Evolutionary conservation across 345 rosid species (phyloP), one percentile per base, ranked within the genome.

Genomic region (Trapa incisa): DNA sequence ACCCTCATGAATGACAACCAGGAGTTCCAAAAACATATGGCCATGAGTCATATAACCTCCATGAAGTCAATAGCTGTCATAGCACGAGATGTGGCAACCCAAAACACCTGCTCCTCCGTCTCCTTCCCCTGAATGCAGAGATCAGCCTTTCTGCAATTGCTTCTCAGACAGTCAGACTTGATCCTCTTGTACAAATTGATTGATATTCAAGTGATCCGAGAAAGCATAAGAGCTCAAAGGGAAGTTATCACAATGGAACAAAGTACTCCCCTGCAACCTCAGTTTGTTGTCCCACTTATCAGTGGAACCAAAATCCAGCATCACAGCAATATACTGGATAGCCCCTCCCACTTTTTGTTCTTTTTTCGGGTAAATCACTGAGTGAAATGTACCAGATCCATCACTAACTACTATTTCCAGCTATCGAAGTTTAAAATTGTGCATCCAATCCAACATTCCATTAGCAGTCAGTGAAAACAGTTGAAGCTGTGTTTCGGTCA

Each of bases 401-500:
- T 65, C 67, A 65, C 67, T 17, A 65, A 29, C 67, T 13, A 35
- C 37, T 58, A 58, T 38, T 45, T 45, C 37, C 6, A 33, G 37
- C 37, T 58, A 15, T 32, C 32, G 37, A 58, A 58, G 38, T 35
- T 32, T 5, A 33, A 33, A 58, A 32, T 2, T 54, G 33, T 58
- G 63, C 38, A 4, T 3, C 37, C 62, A 57, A 57, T 1, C 14
- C 0, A 58, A 58, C 63, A 58, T 58, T 35, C 63, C 63, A 32
- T 32, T 57, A 57, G 61, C 61, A 57, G 56, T 50, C 56, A 50
- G 56, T 45, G 37, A 9, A 33, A 58, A 58, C 63, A 58, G 63
- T 58, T 35, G 32, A 32, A 58, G 32, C 63, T 1, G 32, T 10
- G 38, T 13, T 58, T 58, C 63, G 32, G 63, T 35, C 63, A 32